A percentile compares a stretch with the other conserved stretches of the same genome.
phyloP scores from a whole-genome alignment of 805 yeast species.

The Candida michaelii region DNA sequence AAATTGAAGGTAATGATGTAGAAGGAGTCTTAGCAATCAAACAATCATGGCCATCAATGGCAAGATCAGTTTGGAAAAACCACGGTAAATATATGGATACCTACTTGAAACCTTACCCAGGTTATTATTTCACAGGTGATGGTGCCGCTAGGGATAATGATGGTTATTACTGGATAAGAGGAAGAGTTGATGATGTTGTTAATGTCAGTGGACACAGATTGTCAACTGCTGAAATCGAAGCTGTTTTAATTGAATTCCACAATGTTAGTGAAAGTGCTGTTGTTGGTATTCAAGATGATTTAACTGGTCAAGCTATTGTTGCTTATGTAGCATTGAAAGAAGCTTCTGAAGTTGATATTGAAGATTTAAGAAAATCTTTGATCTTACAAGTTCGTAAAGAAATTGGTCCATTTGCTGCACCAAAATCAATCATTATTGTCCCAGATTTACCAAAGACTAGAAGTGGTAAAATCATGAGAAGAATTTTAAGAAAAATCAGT shows the following conservation, averaged over 20 bases:
- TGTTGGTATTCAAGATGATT: conserved; percentile 78
- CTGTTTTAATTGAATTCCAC: conserved; percentile 71
- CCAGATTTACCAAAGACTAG: conserved; percentile 83
- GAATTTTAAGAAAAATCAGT: conserved; percentile 74
- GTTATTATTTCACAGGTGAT: conserved; percentile 83
- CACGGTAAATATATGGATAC: conserved; percentile 75
- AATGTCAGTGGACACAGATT: conserved; percentile 84
- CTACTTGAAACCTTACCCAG: conserved; percentile 79
- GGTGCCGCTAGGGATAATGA: conserved; percentile 86
- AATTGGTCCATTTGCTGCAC: conserved; percentile 87
- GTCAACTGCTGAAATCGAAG: conserved; percentile 88
- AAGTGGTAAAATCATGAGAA: conserved; percentile 85
- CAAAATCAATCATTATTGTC: conserved; percentile 69
- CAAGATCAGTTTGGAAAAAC: conserved; percentile 79
- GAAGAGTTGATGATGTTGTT: conserved; percentile 87
- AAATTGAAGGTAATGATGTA: conserved; percentile 63
- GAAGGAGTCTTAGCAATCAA: conserved; percentile 80
- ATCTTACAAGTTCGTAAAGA: conserved; percentile 71
- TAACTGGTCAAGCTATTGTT: conserved; percentile 85
- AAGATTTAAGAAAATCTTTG: conserved; percentile 59
- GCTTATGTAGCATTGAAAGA: conserved; percentile 77
- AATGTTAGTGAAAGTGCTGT: conserved; percentile 79
- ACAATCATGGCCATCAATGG: conserved; percentile 82
- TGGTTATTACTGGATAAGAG: conserved; percentile 83
- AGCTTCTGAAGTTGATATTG: conserved; percentile 46